phyloP scores from a whole-genome alignment of 129 eudicot genomes.

The Centaurea solstitialis region DNA sequence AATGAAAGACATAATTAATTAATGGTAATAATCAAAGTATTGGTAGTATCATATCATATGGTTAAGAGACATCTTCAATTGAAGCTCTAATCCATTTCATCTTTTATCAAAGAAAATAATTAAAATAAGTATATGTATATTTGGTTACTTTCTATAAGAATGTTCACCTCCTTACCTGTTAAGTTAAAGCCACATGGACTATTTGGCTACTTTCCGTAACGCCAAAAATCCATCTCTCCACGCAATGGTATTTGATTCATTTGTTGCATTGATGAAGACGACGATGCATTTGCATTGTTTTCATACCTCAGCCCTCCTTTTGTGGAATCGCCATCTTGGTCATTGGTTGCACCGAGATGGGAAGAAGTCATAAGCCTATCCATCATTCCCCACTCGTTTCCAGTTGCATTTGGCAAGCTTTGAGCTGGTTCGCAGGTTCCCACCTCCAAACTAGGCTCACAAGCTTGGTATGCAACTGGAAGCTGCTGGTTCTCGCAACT shows the following conservation, averaged over 20 bases:
- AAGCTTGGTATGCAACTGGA: constrained; percentile 35
- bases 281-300: constrained; percentile 33
- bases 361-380: constrained; percentile 42
- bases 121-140: constrained; percentile 23
- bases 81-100: constrained; percentile 22
- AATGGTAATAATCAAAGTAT: constrained; percentile 26
- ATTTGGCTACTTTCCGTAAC: constrained; percentile 53
- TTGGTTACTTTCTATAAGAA: constrained; percentile 46
- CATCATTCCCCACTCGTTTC: constrained; percentile 65
- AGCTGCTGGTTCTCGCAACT: constrained; percentile 48
- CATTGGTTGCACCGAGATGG: constrained; percentile 26
- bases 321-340: constrained; percentile 24
- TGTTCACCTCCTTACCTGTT: not conserved
- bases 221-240: constrained; percentile 84
- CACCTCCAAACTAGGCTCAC: constrained; percentile 43
- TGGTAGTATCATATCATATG: constrained; percentile 23
- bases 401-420: constrained; percentile 20
- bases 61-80: constrained; percentile 24
- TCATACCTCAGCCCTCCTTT: constrained; percentile 40
- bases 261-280: constrained; percentile 50
- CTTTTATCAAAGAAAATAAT: constrained; percentile 13
- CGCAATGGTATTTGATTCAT: constrained; percentile 61
- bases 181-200: not conserved
- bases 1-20: constrained; percentile 29
- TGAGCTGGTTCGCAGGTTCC: constrained; percentile 43